A percentile compares a stretch with the other conserved stretches of the same genome.
phyloP scores from a whole-genome alignment of 768 basidiomycete species.

The Amanita inopinata region DNA sequence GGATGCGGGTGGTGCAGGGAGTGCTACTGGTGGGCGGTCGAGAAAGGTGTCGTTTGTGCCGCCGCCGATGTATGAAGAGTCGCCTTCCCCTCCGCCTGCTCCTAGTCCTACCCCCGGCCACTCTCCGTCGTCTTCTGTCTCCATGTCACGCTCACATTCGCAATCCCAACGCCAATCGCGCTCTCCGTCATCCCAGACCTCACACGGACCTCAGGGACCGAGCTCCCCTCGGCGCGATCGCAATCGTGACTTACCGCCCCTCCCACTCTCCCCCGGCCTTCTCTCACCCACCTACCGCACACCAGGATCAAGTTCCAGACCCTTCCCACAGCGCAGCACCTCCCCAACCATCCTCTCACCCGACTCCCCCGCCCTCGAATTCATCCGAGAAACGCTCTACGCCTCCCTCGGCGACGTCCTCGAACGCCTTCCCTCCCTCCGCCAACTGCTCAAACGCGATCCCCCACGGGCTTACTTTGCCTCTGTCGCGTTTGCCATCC shows the following conservation, averaged over 20 bases:
- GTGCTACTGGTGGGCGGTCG: conserved; percentile 33
- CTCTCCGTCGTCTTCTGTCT: conserved; percentile 14
- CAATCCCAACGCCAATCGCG: conserved; percentile 11
- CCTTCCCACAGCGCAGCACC: conserved; percentile 16
- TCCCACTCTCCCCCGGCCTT: conserved; percentile 1
- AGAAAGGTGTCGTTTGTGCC: conserved; percentile 44
- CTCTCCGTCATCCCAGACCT: background rate
- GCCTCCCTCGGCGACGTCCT: conserved; percentile 69
- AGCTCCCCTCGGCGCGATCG: background rate
- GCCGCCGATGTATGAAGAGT: conserved; percentile 52
- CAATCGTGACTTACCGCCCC: conserved; percentile 3
- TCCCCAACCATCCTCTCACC: conserved; percentile 33
- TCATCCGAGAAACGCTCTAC: conserved; percentile 84
- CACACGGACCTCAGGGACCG: conserved; percentile 1
- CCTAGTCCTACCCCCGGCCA: no score
- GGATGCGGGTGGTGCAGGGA: conserved; percentile 41
- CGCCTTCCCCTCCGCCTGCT: conserved; percentile 16
- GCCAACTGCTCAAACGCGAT: conserved; percentile 46
- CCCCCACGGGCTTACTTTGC: conserved; percentile 73
- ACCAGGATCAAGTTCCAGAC: background rate
- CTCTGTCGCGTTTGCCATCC: conserved; percentile 60
- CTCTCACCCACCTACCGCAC: conserved; percentile 5
- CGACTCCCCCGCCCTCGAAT: conserved; percentile 55
- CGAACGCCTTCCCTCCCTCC: conserved; percentile 43
- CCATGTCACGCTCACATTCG: conserved; percentile 18